Conservation (phyloP, 192 early-diverging fungal species). For the Oehlia diaphana region DNA sequence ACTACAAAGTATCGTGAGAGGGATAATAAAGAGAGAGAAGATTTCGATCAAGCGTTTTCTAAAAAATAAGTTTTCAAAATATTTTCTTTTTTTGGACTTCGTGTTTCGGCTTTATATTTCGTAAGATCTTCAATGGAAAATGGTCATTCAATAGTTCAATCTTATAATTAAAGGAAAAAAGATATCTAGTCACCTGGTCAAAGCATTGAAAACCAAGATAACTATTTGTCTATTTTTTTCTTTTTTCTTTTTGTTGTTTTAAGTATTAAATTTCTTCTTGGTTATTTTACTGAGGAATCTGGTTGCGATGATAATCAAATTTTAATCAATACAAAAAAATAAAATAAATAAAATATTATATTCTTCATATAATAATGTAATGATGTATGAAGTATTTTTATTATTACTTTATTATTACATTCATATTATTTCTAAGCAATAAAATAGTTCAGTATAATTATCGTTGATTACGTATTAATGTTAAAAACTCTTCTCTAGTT, state of each 20-base stretch:
- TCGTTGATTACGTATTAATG: conserved; percentile 58
- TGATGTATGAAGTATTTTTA: no score
- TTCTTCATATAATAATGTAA: no score
- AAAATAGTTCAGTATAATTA: conserved; percentile 23
- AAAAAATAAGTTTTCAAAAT: not conserved
- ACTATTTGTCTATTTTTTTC: not conserved
- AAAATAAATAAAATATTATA: no score
- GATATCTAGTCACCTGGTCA: no score
- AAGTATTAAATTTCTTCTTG: no score
- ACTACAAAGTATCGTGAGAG: not conserved
- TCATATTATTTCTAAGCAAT: not conserved
- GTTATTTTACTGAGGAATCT: no score
- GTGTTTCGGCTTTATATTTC: not conserved
- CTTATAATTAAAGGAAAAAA: not conserved
- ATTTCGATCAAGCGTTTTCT: not conserved
- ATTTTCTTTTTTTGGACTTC: not conserved
- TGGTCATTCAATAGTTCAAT: not conserved
- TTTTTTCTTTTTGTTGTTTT: no score
- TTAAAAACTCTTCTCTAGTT: conserved; percentile 96
- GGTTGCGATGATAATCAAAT: no score
- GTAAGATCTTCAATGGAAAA: no score
- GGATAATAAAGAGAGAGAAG: conserved; percentile 9
- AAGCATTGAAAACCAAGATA: not conserved
- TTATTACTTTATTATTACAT: no score
- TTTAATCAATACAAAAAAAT: no score